These are phyloP conservation scores for Primulina huaijiensis DNA, from an alignment of 257 asterid genomes.

Conservation along the genomic window DNA sequence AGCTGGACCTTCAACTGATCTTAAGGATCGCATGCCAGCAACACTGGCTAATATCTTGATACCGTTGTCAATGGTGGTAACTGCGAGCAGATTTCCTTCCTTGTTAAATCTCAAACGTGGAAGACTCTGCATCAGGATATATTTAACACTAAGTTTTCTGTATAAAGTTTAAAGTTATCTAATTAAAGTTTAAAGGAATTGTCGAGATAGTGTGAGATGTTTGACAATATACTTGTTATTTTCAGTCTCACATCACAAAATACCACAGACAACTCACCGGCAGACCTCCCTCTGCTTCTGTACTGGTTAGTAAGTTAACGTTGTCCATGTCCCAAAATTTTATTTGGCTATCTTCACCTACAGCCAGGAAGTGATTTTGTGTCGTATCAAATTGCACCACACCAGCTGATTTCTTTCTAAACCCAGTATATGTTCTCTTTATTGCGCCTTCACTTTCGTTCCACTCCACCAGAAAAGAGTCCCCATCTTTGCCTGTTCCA, in stretches of 20 bases:
- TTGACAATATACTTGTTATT: not conserved
- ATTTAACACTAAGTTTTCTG: not conserved
- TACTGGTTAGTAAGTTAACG: constrained; percentile 50
- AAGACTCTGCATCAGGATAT: constrained; percentile 53
- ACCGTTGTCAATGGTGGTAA: constrained; percentile 85
- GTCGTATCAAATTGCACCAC: constrained; percentile 94
- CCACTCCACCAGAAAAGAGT: constrained; percentile 94
- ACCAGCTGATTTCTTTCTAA: constrained; percentile 75
- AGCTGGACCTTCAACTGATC: constrained; percentile 64
- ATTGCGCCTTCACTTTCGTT: constrained; percentile 99
- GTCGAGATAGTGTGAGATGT: not conserved
- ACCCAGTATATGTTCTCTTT: constrained; percentile 81
- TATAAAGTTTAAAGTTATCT: not conserved
- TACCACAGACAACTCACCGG: constrained; percentile 51
- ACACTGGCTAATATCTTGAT: constrained; percentile 84
- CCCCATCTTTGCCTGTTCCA: constrained; percentile 98
- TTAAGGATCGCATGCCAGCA: constrained; percentile 74
- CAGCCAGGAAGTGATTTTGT: constrained; percentile 90
- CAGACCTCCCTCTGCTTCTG: constrained; percentile 94
- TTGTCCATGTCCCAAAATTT: constrained; percentile 99
- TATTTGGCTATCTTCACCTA: constrained; percentile 91
- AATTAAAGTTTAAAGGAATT: not conserved
- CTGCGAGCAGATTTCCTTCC: constrained; percentile 97
- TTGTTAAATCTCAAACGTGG: constrained; percentile 92
- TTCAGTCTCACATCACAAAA: constrained; percentile 16